These are phyloP conservation scores for Elaphomyces granulatus DNA, from an alignment of 495 filamentous ascomycete species.

Conservation along the genomic window DNA sequence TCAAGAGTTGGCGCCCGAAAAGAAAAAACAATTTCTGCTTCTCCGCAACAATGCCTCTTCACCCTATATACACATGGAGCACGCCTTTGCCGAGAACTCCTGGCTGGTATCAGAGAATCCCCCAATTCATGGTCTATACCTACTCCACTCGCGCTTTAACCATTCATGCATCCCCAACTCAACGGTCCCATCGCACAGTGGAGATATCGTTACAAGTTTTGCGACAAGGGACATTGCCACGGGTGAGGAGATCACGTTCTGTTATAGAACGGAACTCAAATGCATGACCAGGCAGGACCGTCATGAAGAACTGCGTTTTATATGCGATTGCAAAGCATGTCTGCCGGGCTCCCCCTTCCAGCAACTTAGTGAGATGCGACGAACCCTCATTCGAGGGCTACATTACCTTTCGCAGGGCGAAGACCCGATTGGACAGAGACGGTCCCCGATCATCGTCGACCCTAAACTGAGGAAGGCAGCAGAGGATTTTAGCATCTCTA, in stretches of 20 bases:
- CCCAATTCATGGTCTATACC: slow-evolving; percentile 1
- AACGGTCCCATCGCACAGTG: slow-evolving; percentile 1
- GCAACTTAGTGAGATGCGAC: slow-evolving; percentile 1
- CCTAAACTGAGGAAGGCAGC: slow-evolving; percentile 1
- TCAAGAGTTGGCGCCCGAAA: not conserved
- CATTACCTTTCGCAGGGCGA: slow-evolving; percentile 1
- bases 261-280: slow-evolving; percentile 2
- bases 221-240: slow-evolving; percentile 7
- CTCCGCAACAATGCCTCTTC: too few species aligned
- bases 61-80: too few species aligned
- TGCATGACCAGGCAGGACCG: not conserved
- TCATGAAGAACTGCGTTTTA: slow-evolving; percentile 1
- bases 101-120: too few species aligned
- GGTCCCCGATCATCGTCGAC: slow-evolving; percentile 1
- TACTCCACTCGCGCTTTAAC: not conserved
- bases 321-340: slow-evolving; percentile 2
- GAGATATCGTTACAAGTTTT: slow-evolving; percentile 3
- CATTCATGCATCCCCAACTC: slow-evolving; percentile 2
- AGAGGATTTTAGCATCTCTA: not conserved
- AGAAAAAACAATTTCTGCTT: not conserved
- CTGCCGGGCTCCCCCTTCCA: not conserved
- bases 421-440: too few species aligned
- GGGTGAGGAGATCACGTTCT: slow-evolving; percentile 9
- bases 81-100: too few species aligned
- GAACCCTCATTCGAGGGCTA: slow-evolving; percentile 1